phyloP scores from a whole-genome alignment of 2,329 filamentous ascomycete genomes.

The Penicillium sp. region DNA sequence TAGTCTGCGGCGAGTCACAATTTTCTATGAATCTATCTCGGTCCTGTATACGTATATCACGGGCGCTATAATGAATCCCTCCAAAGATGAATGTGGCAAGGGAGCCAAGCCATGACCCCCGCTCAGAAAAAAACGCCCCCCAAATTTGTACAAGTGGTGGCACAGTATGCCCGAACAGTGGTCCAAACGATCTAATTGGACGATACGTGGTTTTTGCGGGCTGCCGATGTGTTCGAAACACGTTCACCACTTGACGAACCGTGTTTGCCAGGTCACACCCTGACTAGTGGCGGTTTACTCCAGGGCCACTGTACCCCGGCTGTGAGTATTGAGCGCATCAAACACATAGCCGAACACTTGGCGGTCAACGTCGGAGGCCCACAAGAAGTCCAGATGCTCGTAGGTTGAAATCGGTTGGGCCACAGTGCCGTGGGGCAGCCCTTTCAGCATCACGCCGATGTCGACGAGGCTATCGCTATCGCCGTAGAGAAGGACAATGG shows the following conservation, averaged over 20 bases:
- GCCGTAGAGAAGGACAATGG: slow-evolving; percentile 88
- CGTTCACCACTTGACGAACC: slow-evolving; percentile 7
- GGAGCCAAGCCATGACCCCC: slow-evolving; percentile 2
- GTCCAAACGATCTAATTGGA: neutral
- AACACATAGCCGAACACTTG: slow-evolving; percentile 91
- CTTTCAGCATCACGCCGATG: slow-evolving; percentile 85
- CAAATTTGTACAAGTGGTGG: neutral
- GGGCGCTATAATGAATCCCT: neutral
- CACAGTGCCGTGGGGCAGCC: slow-evolving; percentile 78
- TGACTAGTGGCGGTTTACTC: neutral
- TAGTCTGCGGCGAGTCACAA: neutral
- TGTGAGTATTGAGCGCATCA: slow-evolving; percentile 71
- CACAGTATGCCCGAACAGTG: neutral
- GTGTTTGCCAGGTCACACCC: neutral
- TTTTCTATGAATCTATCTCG: neutral
- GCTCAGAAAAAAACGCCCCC: neutral
- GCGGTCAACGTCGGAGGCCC: slow-evolving; percentile 78
- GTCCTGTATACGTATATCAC: neutral
- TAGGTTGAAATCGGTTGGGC: slow-evolving; percentile 87
- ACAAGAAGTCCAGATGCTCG: slow-evolving; percentile 94
- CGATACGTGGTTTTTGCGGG: neutral
- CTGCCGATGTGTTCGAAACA: slow-evolving; percentile 19
- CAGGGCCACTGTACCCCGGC: slow-evolving; percentile 8
- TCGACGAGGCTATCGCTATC: slow-evolving; percentile 92
- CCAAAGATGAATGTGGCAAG: slow-evolving; percentile 1